These are phyloP conservation scores for Sclerotinia subarctica DNA, from an alignment of 2,329 filamentous ascomycete species.

Conservation along the genomic window DNA sequence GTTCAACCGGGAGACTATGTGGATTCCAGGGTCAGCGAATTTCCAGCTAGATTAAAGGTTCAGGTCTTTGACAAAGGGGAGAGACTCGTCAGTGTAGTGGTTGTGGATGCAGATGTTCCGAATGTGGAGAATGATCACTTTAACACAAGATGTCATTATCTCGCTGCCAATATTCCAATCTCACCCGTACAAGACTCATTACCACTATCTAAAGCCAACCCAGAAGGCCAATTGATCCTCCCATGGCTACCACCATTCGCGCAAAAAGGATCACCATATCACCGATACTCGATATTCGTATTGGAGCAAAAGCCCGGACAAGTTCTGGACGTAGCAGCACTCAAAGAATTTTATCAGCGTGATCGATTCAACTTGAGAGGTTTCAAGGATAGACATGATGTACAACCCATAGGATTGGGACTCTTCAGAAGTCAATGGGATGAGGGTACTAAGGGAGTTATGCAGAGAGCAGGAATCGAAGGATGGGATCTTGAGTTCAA, in stretches of 20 bases:
- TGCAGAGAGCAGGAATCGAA: slow-evolving; percentile 71
- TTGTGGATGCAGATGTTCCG: slow-evolving; percentile 89
- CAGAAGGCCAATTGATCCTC: slow-evolving; percentile 61
- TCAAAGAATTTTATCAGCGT: slow-evolving; percentile 55
- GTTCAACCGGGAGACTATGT: slow-evolving; percentile 77
- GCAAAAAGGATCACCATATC: slow-evolving; percentile 88
- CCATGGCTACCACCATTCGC: slow-evolving; percentile 85
- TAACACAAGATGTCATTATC: slow-evolving; percentile 78
- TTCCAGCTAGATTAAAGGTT: slow-evolving; percentile 70
- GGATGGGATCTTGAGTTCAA: slow-evolving; percentile 83
- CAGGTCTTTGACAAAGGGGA: slow-evolving; percentile 81
- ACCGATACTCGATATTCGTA: slow-evolving; percentile 80
- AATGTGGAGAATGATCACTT: slow-evolving; percentile 72
- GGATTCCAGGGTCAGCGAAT: slow-evolving; percentile 69
- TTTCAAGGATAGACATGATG: slow-evolving; percentile 65
- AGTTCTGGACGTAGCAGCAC: slow-evolving; percentile 54
- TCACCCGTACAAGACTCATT: slow-evolving; percentile 59
- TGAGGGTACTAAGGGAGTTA: slow-evolving; percentile 79
- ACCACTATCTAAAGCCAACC: slow-evolving; percentile 59
- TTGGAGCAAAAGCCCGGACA: slow-evolving; percentile 70
- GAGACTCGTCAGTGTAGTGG: slow-evolving; percentile 77
- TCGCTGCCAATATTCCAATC: slow-evolving; percentile 71
- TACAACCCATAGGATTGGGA: slow-evolving; percentile 75
- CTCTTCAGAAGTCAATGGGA: slow-evolving; percentile 92
- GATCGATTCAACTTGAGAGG: slow-evolving; percentile 73